These are phyloP conservation scores for Rubroshorea leprosula DNA, from an alignment of 345 rosid species.

Conservation along the genomic window DNA sequence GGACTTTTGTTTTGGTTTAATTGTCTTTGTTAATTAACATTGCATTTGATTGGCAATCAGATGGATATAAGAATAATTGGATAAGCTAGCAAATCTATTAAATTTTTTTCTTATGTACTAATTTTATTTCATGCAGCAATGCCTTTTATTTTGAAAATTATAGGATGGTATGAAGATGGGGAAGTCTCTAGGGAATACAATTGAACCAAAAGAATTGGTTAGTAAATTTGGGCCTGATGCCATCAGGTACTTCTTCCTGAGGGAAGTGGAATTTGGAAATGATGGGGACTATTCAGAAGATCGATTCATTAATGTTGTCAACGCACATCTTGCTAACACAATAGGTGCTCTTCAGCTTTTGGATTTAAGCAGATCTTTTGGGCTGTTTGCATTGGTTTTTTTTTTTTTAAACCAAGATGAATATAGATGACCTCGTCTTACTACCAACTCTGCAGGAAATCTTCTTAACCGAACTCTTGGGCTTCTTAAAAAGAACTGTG, in stretches of 20 bases:
- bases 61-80: too few relatives aligned
- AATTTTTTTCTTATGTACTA: slow-evolving; percentile 20
- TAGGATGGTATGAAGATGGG: slow-evolving; percentile 99
- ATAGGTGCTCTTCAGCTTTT: slow-evolving; percentile 44
- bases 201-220: slow-evolving; percentile 83
- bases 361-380: neutral
- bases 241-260: slow-evolving; percentile 84
- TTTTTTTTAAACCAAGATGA: neutral
- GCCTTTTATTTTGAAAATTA: slow-evolving; percentile 42
- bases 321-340: slow-evolving; percentile 95
- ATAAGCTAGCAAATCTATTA: too few relatives aligned
- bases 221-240: slow-evolving; percentile 83
- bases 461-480: slow-evolving; percentile 93
- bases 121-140: slow-evolving; percentile 52
- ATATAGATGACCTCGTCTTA: slow-evolving; percentile 6
- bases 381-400: neutral
- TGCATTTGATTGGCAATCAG: too few relatives aligned
- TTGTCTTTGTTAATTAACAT: too few relatives aligned
- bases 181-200: slow-evolving; percentile 84
- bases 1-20: too few relatives aligned
- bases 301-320: slow-evolving; percentile 69
- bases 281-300: slow-evolving; percentile 98
- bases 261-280: slow-evolving; percentile 87
- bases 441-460: slow-evolving; percentile 69
- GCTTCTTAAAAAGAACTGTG: slow-evolving; percentile 80